phyloP scores from a whole-genome alignment of 371 early-diverging fungal species.

The Rozella allomycis region DNA sequence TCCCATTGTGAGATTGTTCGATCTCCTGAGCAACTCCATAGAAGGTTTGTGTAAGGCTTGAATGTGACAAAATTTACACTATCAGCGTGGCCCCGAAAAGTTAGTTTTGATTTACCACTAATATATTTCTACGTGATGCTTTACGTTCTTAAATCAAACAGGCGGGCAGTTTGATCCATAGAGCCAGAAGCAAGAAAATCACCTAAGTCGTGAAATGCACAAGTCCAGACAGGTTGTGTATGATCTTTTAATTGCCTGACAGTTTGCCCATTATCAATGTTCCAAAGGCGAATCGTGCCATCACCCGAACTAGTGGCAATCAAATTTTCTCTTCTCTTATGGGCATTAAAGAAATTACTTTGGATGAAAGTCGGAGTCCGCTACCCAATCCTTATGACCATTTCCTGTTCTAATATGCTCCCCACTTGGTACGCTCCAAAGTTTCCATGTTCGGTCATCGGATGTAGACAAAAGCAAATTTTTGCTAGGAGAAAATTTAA shows the following conservation, averaged over 20 bases:
- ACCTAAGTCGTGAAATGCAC: slow-evolving; percentile 26
- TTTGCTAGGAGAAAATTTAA: slow-evolving; percentile 28
- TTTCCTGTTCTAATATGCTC: slow-evolving; percentile 26
- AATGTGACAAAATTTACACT: slow-evolving; percentile 23
- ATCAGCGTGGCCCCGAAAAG: slow-evolving; percentile 24
- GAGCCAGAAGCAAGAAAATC: slow-evolving; percentile 16
- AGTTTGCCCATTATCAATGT: slow-evolving; percentile 19
- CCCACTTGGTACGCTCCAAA: slow-evolving; percentile 26
- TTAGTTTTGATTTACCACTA: slow-evolving; percentile 22
- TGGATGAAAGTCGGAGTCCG: slow-evolving; percentile 30
- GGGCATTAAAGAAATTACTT: slow-evolving; percentile 4
- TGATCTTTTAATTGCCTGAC: slow-evolving; percentile 21
- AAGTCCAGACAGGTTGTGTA: slow-evolving; percentile 25
- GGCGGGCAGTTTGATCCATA: slow-evolving; percentile 26
- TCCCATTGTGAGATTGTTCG: slow-evolving; percentile 26
- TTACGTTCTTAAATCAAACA: slow-evolving; percentile 22
- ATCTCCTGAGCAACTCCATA: slow-evolving; percentile 22
- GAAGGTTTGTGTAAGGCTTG: slow-evolving; percentile 20
- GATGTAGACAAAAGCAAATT: slow-evolving; percentile 21
- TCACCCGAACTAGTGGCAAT: slow-evolving; percentile 29
- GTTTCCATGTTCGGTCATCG: slow-evolving; percentile 26
- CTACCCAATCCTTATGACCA: slow-evolving; percentile 28
- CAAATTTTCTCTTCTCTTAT: slow-evolving; percentile 13
- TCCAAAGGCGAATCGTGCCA: slow-evolving; percentile 27
- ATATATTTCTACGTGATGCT: not conserved